Conservation (phyloP, 305 asterid genomes). For the Fraxinus sp. region DNA sequence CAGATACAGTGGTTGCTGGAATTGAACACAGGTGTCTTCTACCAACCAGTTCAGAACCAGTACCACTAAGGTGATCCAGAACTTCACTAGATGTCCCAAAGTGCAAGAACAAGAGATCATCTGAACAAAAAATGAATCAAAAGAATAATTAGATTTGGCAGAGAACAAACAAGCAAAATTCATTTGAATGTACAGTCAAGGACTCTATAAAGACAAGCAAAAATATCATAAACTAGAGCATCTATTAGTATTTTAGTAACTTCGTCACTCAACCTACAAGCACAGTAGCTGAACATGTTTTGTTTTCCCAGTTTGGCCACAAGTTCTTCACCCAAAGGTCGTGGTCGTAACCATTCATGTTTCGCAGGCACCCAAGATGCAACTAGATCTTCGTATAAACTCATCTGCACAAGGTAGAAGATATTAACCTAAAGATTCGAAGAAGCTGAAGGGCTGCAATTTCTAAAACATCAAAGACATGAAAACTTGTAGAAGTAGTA, state of each 20-base stretch:
- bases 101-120: conserved; percentile 89
- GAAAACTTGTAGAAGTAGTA: conserved; percentile 5
- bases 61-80: conserved; percentile 82
- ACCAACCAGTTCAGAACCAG: conserved; percentile 79
- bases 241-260: conserved; percentile 27
- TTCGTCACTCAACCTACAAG: conserved; percentile 64
- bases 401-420: conserved; percentile 66
- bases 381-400: conserved; percentile 95
- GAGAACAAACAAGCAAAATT: conserved; percentile 10
- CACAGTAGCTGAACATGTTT: conserved; percentile 88
- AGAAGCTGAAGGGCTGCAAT: conserved; percentile 26
- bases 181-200: conserved; percentile 2
- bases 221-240: conserved; percentile 7
- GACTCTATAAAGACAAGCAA: neutral
- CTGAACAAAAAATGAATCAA: conserved; percentile 35
- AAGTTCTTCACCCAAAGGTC: conserved; percentile 83
- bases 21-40: conserved; percentile 90
- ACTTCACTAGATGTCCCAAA: conserved; percentile 98
- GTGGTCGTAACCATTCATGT: conserved; percentile 80
- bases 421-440: conserved; percentile 17
- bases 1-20: conserved; percentile 91
- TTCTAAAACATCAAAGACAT: conserved; percentile 17
- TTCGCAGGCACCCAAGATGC: conserved; percentile 99
- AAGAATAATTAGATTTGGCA: conserved; percentile 15
- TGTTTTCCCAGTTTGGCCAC: conserved; percentile 70